These are phyloP conservation scores for Adansonia digitata DNA, from an alignment of 345 rosid genomes.

Conservation along the genomic window DNA sequence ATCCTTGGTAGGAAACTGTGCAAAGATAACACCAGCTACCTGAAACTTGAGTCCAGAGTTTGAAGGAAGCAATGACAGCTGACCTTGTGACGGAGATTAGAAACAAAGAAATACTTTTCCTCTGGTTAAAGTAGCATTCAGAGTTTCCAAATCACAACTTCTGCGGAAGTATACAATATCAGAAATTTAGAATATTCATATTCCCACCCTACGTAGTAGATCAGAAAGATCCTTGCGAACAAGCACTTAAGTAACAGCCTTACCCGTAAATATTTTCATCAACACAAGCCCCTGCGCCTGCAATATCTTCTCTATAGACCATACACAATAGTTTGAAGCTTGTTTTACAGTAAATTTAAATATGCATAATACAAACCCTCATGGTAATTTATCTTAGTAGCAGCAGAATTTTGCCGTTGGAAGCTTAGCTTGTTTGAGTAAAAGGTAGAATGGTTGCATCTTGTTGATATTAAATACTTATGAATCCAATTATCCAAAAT, in stretches of 20 bases:
- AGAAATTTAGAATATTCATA: constrained; percentile 2
- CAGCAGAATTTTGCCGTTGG: neutral
- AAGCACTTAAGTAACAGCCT: neutral
- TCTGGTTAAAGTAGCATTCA: constrained; percentile 38
- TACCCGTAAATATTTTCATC: constrained; percentile 44
- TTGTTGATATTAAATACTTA: neutral
- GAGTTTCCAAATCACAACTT: constrained; percentile 33
- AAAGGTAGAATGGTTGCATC: neutral
- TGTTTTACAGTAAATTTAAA: constrained; percentile 8
- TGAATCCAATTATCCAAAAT: too few species aligned
- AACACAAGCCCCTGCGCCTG: constrained; percentile 20
- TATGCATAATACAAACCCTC: neutral
- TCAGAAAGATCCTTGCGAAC: neutral
- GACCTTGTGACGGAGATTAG: constrained; percentile 44
- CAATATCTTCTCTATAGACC: constrained; percentile 49
- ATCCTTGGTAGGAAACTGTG: constrained; percentile 41
- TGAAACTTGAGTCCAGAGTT: constrained; percentile 27
- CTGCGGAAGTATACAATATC: constrained; percentile 18
- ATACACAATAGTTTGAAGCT: constrained; percentile 38
- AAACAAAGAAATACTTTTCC: constrained; percentile 52
- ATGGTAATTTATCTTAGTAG: neutral
- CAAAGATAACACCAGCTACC: constrained; percentile 45
- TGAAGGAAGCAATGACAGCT: constrained; percentile 27
- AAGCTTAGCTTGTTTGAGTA: neutral
- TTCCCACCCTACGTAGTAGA: neutral